Base-by-base conservation (phyloP, 2,329 filamentous ascomycete species). In the Fusarium armeniacum region DNA sequence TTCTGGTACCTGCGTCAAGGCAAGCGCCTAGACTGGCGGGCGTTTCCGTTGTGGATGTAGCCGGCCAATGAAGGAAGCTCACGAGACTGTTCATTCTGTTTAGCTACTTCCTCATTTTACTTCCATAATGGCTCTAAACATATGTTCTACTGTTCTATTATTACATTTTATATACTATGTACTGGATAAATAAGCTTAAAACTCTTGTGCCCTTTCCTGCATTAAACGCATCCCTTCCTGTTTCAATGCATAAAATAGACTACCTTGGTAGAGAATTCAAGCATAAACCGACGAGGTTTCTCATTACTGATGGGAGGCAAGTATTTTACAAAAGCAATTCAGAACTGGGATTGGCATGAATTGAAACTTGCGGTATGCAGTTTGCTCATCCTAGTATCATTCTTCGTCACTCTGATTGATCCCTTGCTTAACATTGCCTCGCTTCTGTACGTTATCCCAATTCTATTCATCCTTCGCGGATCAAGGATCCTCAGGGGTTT, bases 1-100 rank as follows among this genome's bases (percentile, higher is more conserved):
- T 53, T 44, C 45, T 33, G 46, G 65, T 69, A 69, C 65, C 65
- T 69, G 65, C 55, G 32, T 61, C 62, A 55, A 54, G 32, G 38
- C 35, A 67, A 52, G 64, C 58, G 65, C 63, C 51, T 44, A 65
- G 36, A 35, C 13, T 33, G 62, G 18, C 28, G 57, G 62, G 62
- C 50, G 63, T 62, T 63, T 67, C 62, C 46, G 51, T 40, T 67
- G 46, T 57, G 41, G 46, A 51, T 62, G 35, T 61, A 55, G 45
- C 22, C 47, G 47, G 45, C 61, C 28, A 65, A 53, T 49, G 9
- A 33, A 20, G n/a, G 6, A 5, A 26, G 7, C 18, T 18, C 5
- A 35, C 3, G 16, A n/a, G 20, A 40, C 12, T 13, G 5, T 7
- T 51, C 47, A 28, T 40, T 51, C 18, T 51, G 7, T 51, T 51